Evolutionary conservation across 441 rosid genomes (phyloP), one percentile per base, ranked within the genome.

Genomic region (Gossypium davidsonii): DNA sequence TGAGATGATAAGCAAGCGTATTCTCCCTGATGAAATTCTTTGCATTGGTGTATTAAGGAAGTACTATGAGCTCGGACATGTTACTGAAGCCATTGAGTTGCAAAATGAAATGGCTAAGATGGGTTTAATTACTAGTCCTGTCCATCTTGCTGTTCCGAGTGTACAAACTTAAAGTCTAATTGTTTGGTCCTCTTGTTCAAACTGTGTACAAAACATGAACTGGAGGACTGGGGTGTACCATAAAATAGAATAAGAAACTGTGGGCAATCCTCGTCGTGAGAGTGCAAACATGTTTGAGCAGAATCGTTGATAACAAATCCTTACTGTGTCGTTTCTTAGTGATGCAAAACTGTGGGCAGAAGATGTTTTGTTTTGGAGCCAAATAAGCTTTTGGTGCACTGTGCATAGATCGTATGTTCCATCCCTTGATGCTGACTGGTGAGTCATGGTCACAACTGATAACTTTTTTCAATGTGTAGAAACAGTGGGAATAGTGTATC

Each of bases 1-100:
- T 80, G 96, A 89, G 82, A 91, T 91, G 96, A 87, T 91, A 10
- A 52, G 34, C 34, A 83, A 82, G 79, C 87, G 81, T 34, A 81
- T 91, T 62, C 51, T 76, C 21, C 96, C 92, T 6, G 91, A 91
- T 80, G 86, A 83, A 78, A 78, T 86, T 78, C 82, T 91, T 26
- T 89, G 89, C 80, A 73, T 79, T 72, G 63, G 73, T 81, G 73
- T 89, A 28, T 42, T 91, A 63, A 89, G 75, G 87, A 89, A 86
- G 84, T 81, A 84, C 75, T 77, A 83, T 81, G 93, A 89, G 83
- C 78, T 77, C 53, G 89, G 90, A 60, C 75, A 76, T 67, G 46
- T 79, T 39, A 73, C 80, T 15, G 91, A 85, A 81, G 96, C 88
- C 8, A 62, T 53, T 72, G 83, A 82, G 76, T 79, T 89, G 82